These are phyloP conservation scores for Aristolochia contorta DNA, from an alignment of 164 flowering plant species.

Conservation along the genomic window DNA sequence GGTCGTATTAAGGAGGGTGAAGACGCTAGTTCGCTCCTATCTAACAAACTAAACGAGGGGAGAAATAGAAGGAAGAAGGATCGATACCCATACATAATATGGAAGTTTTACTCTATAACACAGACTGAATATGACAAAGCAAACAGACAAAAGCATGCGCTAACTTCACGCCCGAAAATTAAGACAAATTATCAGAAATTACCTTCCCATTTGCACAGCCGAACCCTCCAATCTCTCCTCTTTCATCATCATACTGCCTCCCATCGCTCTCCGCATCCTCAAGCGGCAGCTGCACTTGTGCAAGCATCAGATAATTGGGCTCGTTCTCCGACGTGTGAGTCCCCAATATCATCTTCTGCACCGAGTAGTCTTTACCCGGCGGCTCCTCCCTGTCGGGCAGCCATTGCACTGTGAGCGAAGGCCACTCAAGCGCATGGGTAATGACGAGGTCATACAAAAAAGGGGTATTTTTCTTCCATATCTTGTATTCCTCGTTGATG, in stretches of 20 bases:
- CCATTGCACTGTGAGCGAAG: constrained; percentile 96
- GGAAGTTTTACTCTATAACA: not conserved
- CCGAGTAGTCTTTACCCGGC: constrained; percentile 84
- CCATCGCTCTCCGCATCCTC: constrained; percentile 89
- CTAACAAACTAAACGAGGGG: not conserved
- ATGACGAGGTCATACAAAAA: constrained; percentile 89
- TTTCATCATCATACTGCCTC: constrained; percentile 72
- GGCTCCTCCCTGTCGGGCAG: constrained; percentile 85
- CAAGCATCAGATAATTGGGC: constrained; percentile 91
- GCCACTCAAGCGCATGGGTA: constrained; percentile 97
- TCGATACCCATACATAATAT: not conserved
- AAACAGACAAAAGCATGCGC: not conserved
- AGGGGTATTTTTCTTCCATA: constrained; percentile 98
- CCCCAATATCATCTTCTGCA: constrained; percentile 87
- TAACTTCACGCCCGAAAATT: no score
- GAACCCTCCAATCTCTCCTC: constrained; percentile 76
- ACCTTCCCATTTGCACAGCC: constrained; percentile 90
- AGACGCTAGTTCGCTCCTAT: no score
- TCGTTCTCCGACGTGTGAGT: constrained; percentile 94
- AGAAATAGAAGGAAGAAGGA: not conserved
- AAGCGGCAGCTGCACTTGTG: constrained; percentile 89
- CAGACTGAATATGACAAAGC: not conserved
- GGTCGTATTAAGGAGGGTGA: no score
- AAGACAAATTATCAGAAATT: not conserved
- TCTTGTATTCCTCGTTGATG: constrained; percentile 95